Conservation (phyloP, 176 grass and related monocot genomes). For the Zoysia pacifica region DNA sequence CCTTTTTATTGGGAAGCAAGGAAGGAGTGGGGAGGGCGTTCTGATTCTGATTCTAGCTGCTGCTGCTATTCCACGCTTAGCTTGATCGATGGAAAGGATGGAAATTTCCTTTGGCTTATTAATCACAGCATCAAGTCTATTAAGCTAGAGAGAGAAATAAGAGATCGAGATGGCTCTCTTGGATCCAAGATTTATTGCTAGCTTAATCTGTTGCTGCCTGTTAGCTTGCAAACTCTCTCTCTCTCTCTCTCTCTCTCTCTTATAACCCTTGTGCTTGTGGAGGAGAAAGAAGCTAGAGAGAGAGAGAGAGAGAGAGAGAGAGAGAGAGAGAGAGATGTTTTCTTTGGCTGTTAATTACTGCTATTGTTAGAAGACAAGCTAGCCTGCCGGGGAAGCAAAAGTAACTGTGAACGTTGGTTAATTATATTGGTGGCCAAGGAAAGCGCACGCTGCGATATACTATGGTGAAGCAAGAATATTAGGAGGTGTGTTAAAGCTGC, state of each 20-base stretch:
- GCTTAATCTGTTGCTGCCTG: conserved; percentile 12
- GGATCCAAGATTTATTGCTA: too few relatives aligned
- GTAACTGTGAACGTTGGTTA: not conserved
- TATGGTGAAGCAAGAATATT: conserved; percentile 17
- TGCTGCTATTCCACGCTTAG: not conserved
- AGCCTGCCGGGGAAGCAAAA: too few relatives aligned
- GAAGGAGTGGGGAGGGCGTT: conserved; percentile 34
- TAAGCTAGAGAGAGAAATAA: conserved; percentile 20
- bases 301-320: not conserved
- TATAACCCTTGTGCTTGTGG: not conserved
- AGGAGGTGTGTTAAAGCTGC: conserved; percentile 34
- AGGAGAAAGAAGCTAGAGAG: not conserved
- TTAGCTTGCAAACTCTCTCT: not conserved
- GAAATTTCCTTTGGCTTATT: conserved; percentile 48
- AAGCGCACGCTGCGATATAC: conserved; percentile 24
- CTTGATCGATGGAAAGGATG: conserved; percentile 35
- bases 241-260: not conserved
- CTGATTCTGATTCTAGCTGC: conserved; percentile 10
- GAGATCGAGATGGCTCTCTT: not conserved
- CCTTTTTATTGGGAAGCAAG: conserved; percentile 23
- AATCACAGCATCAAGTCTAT: conserved; percentile 22
- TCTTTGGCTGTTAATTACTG: conserved; percentile 26
- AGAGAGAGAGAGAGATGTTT: conserved; percentile 16
- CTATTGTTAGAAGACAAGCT: too few relatives aligned
- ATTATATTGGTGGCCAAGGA: conserved; percentile 36